Evolutionary conservation across 768 basidiomycete genomes (phyloP), one percentile per base, ranked within the genome.

Genomic region (Myochromella boudieri): DNA sequence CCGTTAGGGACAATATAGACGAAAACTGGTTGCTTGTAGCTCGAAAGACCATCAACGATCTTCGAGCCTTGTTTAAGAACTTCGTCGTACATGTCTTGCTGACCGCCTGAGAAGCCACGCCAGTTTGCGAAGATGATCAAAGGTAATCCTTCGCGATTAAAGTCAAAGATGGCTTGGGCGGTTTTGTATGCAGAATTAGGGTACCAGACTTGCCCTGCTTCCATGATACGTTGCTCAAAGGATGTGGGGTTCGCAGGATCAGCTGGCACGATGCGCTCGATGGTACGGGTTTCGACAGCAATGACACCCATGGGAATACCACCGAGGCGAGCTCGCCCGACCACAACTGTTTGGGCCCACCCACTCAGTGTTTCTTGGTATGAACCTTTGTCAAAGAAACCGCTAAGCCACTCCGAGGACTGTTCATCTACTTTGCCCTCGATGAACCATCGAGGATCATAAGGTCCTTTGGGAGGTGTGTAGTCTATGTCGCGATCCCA

Each of bases 171-270:
- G 12, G 97, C 95, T 61, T 98, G 97, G 6, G 95, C 97, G 6
- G 97, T 99, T 79, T 99, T 99, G 76, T 97, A 95, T 5, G 97
- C 95, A 4, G 93, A 95, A 68, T 99, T 98, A 27, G 97, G 97
- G 66, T 97, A 98, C 97, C 97, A 99, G 20, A 98, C 97, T 68
- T 95, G 93, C 56, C 97, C 97, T n/a, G 97, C 97, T 65, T 98
- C 95, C 87, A 98, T 95, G 67, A 98, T 93, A 57, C 87, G 87
- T 61, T 95, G 95, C 66, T 99, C 97, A 65, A 95, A 91, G 6
- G 95, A 98, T 11, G 87, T 77, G 3, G 95, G 88, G 67, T 98
- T 99, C 43, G 97, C 97, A 10, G 97, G 97, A 58, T 99, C 97
- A 33, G 97, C 97, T 25, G 97, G 95, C 29, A 97, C 89, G 37